A percentile compares a stretch with the other conserved stretches of the same genome.
These are phyloP conservation scores for Neophaeococcomyces aloes DNA, from an alignment of 2,329 filamentous ascomycete genomes.

Conservation along the genomic window DNA sequence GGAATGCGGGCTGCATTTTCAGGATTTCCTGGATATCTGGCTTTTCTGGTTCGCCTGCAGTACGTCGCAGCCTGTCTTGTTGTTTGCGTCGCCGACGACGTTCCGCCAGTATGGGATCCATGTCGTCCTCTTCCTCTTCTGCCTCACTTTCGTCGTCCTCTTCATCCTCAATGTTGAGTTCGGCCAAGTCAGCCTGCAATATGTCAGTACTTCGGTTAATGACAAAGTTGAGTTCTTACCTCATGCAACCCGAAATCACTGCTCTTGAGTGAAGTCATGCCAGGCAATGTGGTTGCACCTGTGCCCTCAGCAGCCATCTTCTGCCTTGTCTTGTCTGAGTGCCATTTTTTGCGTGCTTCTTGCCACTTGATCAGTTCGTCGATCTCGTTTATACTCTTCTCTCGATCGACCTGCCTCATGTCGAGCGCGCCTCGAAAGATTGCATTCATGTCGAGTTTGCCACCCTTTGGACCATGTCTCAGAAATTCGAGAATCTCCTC, in stretches of 20 bases:
- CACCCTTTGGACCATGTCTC: constrained; percentile 71
- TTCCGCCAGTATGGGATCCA: constrained; percentile 82
- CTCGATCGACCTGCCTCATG: constrained; percentile 56
- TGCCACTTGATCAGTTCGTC: constrained; percentile 86
- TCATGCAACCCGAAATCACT: constrained; percentile 84
- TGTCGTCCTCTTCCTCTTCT: constrained; percentile 63
- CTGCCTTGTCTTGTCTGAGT: constrained; percentile 91
- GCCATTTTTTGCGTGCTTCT: constrained; percentile 92
- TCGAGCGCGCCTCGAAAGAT: constrained; percentile 72
- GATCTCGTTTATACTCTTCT: constrained; percentile 66
- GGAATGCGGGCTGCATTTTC: constrained; percentile 68
- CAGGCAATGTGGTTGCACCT: constrained; percentile 42
- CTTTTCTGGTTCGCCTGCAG: constrained; percentile 74
- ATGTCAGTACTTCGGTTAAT: constrained; percentile 10
- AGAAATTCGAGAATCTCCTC: constrained; percentile 92
- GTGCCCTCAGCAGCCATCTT: constrained; percentile 89
- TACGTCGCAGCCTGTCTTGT: constrained; percentile 68
- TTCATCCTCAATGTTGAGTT: constrained; percentile 69
- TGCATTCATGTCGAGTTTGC: constrained; percentile 87
- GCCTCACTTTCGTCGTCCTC: constrained; percentile 52
- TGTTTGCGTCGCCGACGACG: constrained; percentile 63
- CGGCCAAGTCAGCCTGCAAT: constrained; percentile 59
- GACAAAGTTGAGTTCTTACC: constrained; percentile 33
- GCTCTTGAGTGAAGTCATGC: constrained; percentile 54
- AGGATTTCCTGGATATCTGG: constrained; percentile 67